Evolutionary conservation across 805 yeast genomes (phyloP).

Genomic region (Yarrowia osloensis): DNA sequence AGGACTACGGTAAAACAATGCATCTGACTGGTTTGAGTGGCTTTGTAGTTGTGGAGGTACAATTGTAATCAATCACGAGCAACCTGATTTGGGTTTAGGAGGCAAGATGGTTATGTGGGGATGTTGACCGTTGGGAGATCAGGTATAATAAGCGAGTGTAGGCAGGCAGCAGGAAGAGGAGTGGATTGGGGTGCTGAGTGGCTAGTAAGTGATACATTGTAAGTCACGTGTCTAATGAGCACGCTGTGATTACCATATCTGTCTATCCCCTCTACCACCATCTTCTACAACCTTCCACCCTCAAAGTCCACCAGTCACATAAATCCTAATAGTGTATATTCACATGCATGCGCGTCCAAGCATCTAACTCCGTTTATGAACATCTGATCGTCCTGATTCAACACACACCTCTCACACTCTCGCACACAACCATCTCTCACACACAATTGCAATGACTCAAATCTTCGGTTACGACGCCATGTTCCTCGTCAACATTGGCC

Average conservation of each 20-base stretch:
- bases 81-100: neutral
- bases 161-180: neutral
- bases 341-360: constrained; percentile 15
- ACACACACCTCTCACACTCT: neutral
- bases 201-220: too few relatives aligned
- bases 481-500: constrained; percentile 19
- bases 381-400: neutral
- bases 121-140: neutral
- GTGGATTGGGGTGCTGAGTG: too few relatives aligned
- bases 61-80: neutral
- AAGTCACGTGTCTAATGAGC: too few relatives aligned
- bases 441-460: constrained; percentile 6
- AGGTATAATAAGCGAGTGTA: neutral
- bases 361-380: neutral
- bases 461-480: constrained; percentile 10
- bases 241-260: too few relatives aligned
- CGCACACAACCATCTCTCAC: neutral
- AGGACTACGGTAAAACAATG: constrained; percentile 6
- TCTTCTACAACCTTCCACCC: neutral
- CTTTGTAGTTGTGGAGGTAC: too few relatives aligned
- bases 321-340: neutral
- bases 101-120: constrained; percentile 1
- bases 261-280: too few relatives aligned
- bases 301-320: neutral
- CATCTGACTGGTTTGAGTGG: neutral